Evolutionary conservation across 495 filamentous ascomycete genomes (phyloP).

Genomic region (Articulospora tetracladia): DNA sequence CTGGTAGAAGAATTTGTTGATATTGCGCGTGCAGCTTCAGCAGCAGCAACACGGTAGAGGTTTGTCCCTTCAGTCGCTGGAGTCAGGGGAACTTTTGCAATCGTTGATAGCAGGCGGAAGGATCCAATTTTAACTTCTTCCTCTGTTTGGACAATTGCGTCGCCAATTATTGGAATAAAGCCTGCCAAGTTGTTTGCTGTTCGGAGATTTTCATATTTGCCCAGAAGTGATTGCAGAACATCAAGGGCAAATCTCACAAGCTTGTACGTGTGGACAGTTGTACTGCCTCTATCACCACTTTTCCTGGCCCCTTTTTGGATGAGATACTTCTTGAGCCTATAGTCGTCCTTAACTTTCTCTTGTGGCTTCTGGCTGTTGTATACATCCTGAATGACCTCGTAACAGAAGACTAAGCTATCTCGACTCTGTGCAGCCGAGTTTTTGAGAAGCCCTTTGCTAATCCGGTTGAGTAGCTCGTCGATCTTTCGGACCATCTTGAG

Average conservation of each 20-base stretch:
- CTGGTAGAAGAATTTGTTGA: slow-evolving; percentile 64
- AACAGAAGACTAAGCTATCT: slow-evolving; percentile 85
- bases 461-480: slow-evolving; percentile 82
- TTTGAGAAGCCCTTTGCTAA: slow-evolving; percentile 74
- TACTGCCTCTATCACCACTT: slow-evolving; percentile 58
- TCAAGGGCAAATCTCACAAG: slow-evolving; percentile 83
- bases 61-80: slow-evolving; percentile 59
- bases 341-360: slow-evolving; percentile 44
- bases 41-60: slow-evolving; percentile 79
- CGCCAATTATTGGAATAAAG: slow-evolving; percentile 84
- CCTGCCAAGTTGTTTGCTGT: slow-evolving; percentile 74
- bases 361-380: slow-evolving; percentile 54
- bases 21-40: slow-evolving; percentile 70
- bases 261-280: slow-evolving; percentile 77
- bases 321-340: slow-evolving; percentile 66
- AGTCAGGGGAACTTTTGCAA: slow-evolving; percentile 79
- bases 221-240: slow-evolving; percentile 72
- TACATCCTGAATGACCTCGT: slow-evolving; percentile 84
- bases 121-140: slow-evolving; percentile 89
- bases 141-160: slow-evolving; percentile 73
- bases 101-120: slow-evolving; percentile 74
- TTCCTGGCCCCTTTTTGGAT: slow-evolving; percentile 72
- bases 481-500: slow-evolving; percentile 77
- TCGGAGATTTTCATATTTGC: slow-evolving; percentile 74
- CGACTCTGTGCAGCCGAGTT: slow-evolving; percentile 73